These are phyloP conservation scores for Sporobolomyces phaffii DNA, from an alignment of 768 basidiomycete genomes.

Conservation along the genomic window DNA sequence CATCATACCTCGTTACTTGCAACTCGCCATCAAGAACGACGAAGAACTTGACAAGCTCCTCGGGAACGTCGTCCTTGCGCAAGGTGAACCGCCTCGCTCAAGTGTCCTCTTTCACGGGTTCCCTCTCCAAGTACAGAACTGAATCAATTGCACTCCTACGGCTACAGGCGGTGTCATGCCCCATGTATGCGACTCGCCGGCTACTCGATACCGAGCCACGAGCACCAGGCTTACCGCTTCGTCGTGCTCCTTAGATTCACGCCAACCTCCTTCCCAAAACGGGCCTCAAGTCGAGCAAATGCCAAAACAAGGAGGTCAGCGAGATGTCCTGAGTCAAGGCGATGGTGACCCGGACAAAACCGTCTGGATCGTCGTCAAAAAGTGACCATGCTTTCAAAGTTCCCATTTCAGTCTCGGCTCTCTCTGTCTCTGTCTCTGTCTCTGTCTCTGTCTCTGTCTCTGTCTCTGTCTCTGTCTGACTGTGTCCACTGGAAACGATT, in stretches of 20 bases:
- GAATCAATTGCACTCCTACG: not conserved
- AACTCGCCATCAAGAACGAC: conserved; percentile 78
- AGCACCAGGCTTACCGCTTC: not conserved
- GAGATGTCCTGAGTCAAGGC: too few species aligned
- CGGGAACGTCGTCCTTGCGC: conserved; percentile 66
- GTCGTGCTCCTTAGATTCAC: not conserved
- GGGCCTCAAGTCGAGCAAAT: not conserved
- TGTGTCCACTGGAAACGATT: too few species aligned
- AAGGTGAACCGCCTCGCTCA: conserved; percentile 51
- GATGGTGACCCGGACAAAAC: not conserved
- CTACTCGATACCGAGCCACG: not conserved
- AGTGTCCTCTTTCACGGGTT: not conserved
- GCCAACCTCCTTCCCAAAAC: not conserved
- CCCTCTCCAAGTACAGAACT: too few species aligned
- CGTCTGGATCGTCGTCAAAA: too few species aligned
- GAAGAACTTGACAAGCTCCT: conserved; percentile 71
- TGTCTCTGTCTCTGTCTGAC: too few species aligned
- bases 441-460: not conserved
- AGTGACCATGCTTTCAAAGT: too few species aligned
- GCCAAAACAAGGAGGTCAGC: too few species aligned
- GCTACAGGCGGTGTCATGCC: conserved; percentile 3
- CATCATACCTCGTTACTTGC: conserved; percentile 71
- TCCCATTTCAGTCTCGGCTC: too few species aligned
- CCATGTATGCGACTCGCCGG: not conserved
- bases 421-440: not conserved